phyloP scores from a whole-genome alignment of 176 grass and related monocot species.

The Calamus simplicifolius region DNA sequence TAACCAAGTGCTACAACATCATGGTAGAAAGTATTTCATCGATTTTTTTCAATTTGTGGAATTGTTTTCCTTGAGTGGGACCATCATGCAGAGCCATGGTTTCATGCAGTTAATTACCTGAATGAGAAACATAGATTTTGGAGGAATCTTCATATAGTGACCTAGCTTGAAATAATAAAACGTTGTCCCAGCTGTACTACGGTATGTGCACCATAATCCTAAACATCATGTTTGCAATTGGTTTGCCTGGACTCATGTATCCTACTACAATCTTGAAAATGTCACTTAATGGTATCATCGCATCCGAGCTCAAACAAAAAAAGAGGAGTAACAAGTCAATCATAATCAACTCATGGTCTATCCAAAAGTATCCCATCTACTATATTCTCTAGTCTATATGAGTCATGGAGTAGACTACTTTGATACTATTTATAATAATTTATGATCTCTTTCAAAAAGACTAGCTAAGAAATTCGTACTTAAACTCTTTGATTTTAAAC shows the following conservation, averaged over 20 bases:
- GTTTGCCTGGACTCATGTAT: neutral
- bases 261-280: neutral
- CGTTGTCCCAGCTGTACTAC: neutral
- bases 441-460: too few species aligned
- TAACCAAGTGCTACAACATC: too few species aligned
- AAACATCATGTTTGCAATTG: neutral
- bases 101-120: neutral
- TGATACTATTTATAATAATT: too few species aligned
- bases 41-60: too few species aligned
- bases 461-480: too few species aligned
- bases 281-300: neutral
- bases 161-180: neutral
- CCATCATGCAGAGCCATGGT: too few species aligned
- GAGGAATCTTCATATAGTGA: slow-evolving; percentile 5
- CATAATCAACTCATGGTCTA: neutral
- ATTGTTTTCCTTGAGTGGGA: too few species aligned
- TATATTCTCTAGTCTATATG: too few species aligned
- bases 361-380: too few species aligned
- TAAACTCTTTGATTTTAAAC: too few species aligned
- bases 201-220: neutral
- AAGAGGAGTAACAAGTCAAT: neutral
- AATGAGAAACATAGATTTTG: neutral
- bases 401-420: too few species aligned
- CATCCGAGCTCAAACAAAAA: neutral
- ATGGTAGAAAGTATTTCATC: too few species aligned